A percentile compares a stretch with the other conserved stretches of the same genome.
phyloP scores from a whole-genome alignment of 805 yeast species.

The Diddensiella santjacobensis region DNA sequence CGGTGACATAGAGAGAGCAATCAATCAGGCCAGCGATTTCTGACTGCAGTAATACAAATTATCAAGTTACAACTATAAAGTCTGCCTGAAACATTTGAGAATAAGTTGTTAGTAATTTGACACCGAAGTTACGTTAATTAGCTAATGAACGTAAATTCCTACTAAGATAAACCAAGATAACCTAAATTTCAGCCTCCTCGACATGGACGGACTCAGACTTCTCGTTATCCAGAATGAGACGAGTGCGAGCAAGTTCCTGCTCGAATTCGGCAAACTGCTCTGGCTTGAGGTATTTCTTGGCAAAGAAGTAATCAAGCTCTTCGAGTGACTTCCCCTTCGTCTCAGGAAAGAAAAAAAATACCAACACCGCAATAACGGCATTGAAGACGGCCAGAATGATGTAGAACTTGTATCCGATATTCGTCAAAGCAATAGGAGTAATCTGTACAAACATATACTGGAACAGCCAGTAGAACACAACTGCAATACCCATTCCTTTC shows the following conservation, averaged over 20 bases:
- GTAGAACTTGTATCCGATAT: conserved; percentile 52
- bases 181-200: neutral
- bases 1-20: too few species aligned
- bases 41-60: too few species aligned
- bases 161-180: too few species aligned
- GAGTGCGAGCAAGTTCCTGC: conserved; percentile 3
- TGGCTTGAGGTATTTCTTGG: conserved; percentile 4
- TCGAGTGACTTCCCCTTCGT: conserved; percentile 70
- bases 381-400: conserved; percentile 46
- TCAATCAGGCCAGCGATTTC: too few species aligned
- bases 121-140: too few species aligned
- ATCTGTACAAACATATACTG: conserved; percentile 54
- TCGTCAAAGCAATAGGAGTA: conserved; percentile 47
- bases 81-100: too few species aligned
- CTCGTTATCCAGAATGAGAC: too few species aligned
- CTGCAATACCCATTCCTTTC: conserved; percentile 45
- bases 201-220: neutral
- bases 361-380: conserved; percentile 21
- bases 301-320: conserved; percentile 34
- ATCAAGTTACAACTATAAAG: too few species aligned
- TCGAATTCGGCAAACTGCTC: conserved; percentile 3
- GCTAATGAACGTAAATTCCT: too few species aligned
- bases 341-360: conserved; percentile 67
- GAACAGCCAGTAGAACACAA: conserved; percentile 49
- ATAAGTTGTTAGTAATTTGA: too few species aligned